A percentile compares a stretch with the other conserved stretches of the same genome.
Conservation (phyloP, 2,329 filamentous ascomycete species). For the Ceratocystis destructans region DNA sequence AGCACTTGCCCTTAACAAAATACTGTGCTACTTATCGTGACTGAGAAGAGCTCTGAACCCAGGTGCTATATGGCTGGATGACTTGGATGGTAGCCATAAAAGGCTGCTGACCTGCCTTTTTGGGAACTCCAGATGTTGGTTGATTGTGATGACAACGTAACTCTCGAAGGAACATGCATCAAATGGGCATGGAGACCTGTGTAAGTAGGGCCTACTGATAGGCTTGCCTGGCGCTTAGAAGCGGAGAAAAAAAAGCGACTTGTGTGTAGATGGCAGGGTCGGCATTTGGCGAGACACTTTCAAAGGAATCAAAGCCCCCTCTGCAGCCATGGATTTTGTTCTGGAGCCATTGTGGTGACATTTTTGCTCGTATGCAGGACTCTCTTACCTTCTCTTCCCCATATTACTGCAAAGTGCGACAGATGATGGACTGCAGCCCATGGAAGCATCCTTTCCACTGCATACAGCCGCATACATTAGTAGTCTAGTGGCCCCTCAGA, state of each 20-base stretch:
- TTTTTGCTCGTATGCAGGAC: neutral
- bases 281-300: neutral
- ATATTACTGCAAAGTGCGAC: neutral
- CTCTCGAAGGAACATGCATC: neutral
- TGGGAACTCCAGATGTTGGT: too few relatives aligned
- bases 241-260: neutral
- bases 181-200: neutral
- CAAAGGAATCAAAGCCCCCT: neutral
- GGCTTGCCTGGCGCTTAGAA: conserved; percentile 1
- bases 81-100: neutral
- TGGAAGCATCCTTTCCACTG: neutral
- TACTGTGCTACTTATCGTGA: neutral
- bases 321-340: neutral
- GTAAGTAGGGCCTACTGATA: neutral
- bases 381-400: neutral
- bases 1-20: neutral
- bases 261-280: neutral
- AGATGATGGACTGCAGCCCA: neutral
- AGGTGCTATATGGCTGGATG: neutral
- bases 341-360: neutral
- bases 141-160: neutral
- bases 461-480: neutral
- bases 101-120: neutral
- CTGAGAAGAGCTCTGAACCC: neutral
- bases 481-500: neutral